Conservation (phyloP, 495 filamentous ascomycete genomes). For the Sphaerosporella brunnea region DNA sequence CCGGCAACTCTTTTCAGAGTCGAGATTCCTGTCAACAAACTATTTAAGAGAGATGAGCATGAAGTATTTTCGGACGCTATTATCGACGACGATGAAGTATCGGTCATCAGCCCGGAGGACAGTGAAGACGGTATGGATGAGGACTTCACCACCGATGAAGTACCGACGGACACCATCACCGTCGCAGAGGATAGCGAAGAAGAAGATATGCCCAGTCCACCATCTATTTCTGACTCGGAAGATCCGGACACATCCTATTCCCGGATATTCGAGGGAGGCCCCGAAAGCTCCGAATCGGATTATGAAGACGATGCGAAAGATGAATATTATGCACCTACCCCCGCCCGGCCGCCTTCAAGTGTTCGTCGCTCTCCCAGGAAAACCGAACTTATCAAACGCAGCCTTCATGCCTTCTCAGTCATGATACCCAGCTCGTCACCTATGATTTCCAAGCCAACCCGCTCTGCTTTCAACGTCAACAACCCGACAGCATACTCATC, state of each 20-base stretch:
- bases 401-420: not conserved
- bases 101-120: not conserved
- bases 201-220: not conserved
- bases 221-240: not conserved
- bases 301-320: not conserved
- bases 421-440: not conserved
- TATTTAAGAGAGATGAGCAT: conserved; percentile 5
- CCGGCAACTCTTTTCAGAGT: too few relatives aligned
- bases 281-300: not conserved
- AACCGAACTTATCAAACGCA: not conserved
- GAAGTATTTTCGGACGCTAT: conserved; percentile 1
- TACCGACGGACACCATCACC: not conserved
- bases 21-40: too few relatives aligned
- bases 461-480: not conserved
- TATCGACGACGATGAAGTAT: too few relatives aligned
- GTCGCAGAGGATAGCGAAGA: not conserved
- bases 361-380: conserved; percentile 2
- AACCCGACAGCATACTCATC: not conserved
- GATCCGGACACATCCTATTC: not conserved
- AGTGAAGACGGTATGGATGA: not conserved
- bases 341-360: not conserved
- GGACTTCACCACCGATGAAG: not conserved
- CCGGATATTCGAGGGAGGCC: not conserved
- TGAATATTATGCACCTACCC: conserved; percentile 3
- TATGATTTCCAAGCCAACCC: not conserved